Evolutionary conservation across 768 basidiomycete species (phyloP), one percentile per base, ranked within the genome.

Genomic region (Mycena floridula): DNA sequence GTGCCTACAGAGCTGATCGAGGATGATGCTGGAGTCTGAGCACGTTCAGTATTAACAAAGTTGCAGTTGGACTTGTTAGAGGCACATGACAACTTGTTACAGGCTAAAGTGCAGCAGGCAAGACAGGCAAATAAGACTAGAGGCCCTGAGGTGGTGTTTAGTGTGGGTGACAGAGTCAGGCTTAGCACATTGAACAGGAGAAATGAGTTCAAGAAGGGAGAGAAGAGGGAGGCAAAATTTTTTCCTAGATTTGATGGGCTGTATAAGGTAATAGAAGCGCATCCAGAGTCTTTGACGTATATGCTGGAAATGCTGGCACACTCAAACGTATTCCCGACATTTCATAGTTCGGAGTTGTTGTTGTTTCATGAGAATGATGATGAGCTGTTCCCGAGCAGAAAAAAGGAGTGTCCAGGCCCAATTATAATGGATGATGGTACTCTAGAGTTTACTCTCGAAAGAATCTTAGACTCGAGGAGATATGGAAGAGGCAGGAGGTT

Each of bases 201-300:
- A 0, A 40, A 43, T 4, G 46, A 60, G 1, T 68, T 59, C 43
- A 54, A 53, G 23, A 21, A 46, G 0, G 56, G 55, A 1, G 50
- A 54, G 2, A 51, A 54, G 4, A 52, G 56, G 0, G 59, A 60
- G 0, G 63, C 66, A 0, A 72, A 73, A 37, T 70, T 70, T 38
- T 64, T 73, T 57, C 62, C 63, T 0, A 44, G 54, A 0, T 65
- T 39, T 13, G 60, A 72, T 41, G 56, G 64, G 0, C 63, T 57
- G 0, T 65, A 54, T 40, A 32, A 1, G 0, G 48, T 72, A 4
- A 27, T 46, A 0, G 40, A 48, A 0, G 57, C 60, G 0, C 46
- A 55, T 27, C 53, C 45, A 0, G 39, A 53, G 15, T 40, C 43
- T 1, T 65, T 55, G 1, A 48, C 51, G 0, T 61, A 62, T 13